phyloP scores from a whole-genome alignment of 345 rosid genomes.

The Aquilaria malaccensis region DNA sequence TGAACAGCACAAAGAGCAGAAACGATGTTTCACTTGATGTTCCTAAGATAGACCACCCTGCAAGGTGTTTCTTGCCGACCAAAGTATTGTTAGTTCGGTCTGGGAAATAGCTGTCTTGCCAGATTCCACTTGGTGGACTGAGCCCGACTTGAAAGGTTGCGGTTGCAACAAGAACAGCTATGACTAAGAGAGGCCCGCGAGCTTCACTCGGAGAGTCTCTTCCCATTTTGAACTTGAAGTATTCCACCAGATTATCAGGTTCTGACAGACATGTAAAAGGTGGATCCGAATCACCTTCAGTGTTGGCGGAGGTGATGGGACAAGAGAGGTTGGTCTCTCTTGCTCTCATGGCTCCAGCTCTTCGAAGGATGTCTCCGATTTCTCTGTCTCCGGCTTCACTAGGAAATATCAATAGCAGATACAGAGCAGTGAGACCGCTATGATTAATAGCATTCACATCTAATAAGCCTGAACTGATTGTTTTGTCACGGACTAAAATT shows the following conservation, averaged over 20 bases:
- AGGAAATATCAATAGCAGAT: conserved; percentile 37
- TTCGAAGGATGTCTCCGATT: conserved; percentile 30
- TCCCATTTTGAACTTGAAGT: conserved; percentile 48
- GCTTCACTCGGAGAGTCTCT: conserved; percentile 58
- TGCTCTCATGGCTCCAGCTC: conserved; percentile 32
- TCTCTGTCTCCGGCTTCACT: conserved; percentile 57
- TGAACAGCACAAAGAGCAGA: conserved; percentile 28
- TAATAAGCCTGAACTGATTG: conserved; percentile 11
- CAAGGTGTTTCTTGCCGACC: conserved; percentile 16
- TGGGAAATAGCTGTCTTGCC: conserved; percentile 34
- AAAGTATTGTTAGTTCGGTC: conserved; percentile 14
- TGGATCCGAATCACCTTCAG: neutral
- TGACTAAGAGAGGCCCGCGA: conserved; percentile 32
- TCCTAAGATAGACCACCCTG: conserved; percentile 39
- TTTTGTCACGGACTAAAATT: conserved; percentile 24
- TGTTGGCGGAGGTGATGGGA: conserved; percentile 4
- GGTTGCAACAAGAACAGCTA: conserved; percentile 48
- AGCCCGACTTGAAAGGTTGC: conserved; percentile 42
- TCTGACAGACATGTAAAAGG: conserved; percentile 10
- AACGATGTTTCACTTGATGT: conserved; percentile 15
- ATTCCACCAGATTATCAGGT: conserved; percentile 24
- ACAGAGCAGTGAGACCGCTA: conserved; percentile 40
- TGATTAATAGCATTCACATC: conserved; percentile 39
- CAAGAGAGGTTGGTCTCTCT: conserved; percentile 4
- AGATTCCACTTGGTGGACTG: conserved; percentile 49